Evolutionary conservation across 257 asterid genomes (phyloP), one percentile per base, ranked within the genome.

Genomic region (Salvia splendens): DNA sequence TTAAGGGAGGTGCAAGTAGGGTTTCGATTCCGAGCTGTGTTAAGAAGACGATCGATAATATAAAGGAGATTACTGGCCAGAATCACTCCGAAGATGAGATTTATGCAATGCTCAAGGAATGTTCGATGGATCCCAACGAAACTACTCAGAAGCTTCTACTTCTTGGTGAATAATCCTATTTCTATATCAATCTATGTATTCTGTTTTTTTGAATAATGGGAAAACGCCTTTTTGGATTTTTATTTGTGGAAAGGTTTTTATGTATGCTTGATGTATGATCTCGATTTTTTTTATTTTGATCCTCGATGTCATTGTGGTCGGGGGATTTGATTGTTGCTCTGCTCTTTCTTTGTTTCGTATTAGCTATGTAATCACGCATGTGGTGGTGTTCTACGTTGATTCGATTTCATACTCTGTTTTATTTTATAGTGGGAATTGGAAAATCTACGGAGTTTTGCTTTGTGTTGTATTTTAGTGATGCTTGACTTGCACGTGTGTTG

Each of bases 71-170:
- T 78, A 82, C 92, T 45, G 95, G 97, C 5, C 83, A 77, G 52
- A 93, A 77, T 66, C 96, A 85, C 80, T 72, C 83, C 65, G 99
- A 93, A 2, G 96, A 90, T 69, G 99, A 93, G 76, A 86, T 93
- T 74, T 88, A 93, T 75, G 86, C 94, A 73, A 83, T 80, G 96
- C 96, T 93, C 11, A 83, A 79, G 80, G 99, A 93, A 17, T 86
- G 94, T 58, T 73, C 87, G 61, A 92, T 92, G 98, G 98, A 92
- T 86, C 98, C 98, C 71, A 89, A 92, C 72, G 98, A 92, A 24
- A 84, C 97, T 56, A 32, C 90, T 11, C 88, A 88, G 64, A 90
- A 83, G 85, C 97, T 93, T 67, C 92, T 93, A 46, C 79, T 71
- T 41, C 96, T 83, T 64, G 97, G 98, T 92, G 64, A 40, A 38